Evolutionary conservation across 306 rosid genomes (phyloP), one percentile per base, ranked within the genome.

Genomic region (Rubus parviflorus): DNA sequence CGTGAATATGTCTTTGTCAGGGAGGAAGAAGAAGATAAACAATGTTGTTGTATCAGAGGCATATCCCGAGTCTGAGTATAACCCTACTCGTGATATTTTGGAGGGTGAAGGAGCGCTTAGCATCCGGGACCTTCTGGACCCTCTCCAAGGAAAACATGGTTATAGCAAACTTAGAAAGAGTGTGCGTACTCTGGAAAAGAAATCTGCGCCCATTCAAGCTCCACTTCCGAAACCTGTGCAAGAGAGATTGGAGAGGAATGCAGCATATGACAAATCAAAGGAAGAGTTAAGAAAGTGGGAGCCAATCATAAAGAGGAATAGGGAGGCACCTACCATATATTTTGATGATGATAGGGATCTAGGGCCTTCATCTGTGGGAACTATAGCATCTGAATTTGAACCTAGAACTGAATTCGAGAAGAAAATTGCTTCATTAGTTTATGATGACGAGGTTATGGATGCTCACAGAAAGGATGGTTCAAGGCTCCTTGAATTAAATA

Each of bases 401-500:
- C 99, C 99, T 43, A 87, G 97, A 80, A 86, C 97, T 48, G 90
- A 88, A 47, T 89, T 95, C 64, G 99, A 95, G 89, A 92, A 66
- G 90, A 88, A 92, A 80, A 95, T 95, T 41, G 96, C 89, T 77
- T 90, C 92, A 54, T 68, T 95, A 37, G 81, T 88, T 69, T n/a
- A 80, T 70, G 82, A 84, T 77, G 88, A 84, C 48, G 53, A 82
- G 72, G 79, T 95, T 72, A 75, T 68, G 83, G 97, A 95, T 81
- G 99, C 97, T 85, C 93, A 95, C 81, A 76, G 62, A 56, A 88
- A 85, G 7, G 99, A 95, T 74, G 97, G 99, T 68, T 85, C 90
- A 48, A 85, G 85, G 85, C 91, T 95, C 79, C 97, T 95, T 83
- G 97, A 91, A 80, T 74, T 92, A 62, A 95, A 90, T 79, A 69